Conservation (phyloP, 495 filamentous ascomycete genomes). For the Darksidea phi region DNA sequence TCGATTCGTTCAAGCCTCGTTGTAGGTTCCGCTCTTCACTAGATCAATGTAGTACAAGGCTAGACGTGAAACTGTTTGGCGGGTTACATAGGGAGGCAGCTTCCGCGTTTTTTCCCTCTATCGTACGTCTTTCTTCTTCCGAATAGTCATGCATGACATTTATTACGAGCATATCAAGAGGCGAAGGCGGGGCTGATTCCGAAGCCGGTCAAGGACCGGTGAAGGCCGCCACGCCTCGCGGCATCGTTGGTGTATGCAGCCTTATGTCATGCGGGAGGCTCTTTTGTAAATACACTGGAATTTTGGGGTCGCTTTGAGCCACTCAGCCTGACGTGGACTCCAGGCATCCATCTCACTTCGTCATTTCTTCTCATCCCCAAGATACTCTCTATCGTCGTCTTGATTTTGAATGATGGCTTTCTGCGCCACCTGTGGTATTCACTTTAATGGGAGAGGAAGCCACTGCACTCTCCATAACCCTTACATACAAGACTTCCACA, state of each 20-base stretch:
- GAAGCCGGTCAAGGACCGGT: conserved; percentile 3
- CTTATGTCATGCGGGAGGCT: no score
- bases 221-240: neutral
- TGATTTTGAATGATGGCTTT: conserved; percentile 1
- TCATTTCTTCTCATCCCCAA: no score
- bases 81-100: neutral
- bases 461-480: neutral
- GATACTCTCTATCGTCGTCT: no score
- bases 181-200: neutral
- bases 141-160: neutral
- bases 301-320: no score
- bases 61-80: no score
- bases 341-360: no score
- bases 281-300: no score
- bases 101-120: neutral
- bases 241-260: conserved; percentile 5
- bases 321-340: no score
- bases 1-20: no score
- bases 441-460: neutral
- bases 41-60: no score
- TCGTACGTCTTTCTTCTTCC: neutral
- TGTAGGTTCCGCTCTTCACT: no score
- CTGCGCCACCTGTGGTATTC: conserved; percentile 3
- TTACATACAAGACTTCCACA: neutral
- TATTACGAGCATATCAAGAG: no score